Conservation (phyloP, 345 rosid species). For the Populus davidiana region DNA sequence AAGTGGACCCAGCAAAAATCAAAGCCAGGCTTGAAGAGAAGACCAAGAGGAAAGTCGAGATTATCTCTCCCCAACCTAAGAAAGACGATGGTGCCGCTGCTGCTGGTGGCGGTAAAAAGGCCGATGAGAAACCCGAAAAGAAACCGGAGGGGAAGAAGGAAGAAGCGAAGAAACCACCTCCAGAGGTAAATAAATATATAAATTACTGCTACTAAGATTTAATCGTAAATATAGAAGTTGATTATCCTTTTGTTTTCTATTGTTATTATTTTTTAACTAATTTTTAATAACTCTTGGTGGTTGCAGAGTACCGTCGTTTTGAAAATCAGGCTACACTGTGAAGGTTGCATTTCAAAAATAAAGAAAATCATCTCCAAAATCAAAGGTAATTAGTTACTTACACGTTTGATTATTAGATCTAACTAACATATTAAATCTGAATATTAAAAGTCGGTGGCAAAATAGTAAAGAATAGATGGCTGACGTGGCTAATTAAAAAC, state of each 20-base stretch:
- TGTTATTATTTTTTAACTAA: background rate
- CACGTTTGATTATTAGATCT: background rate
- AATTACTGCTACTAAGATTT: background rate
- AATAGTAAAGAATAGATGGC: background rate
- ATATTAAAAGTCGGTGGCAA: background rate
- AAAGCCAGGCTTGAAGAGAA: conserved; percentile 32
- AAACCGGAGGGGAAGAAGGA: conserved; percentile 25
- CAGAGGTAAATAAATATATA: conserved; percentile 15
- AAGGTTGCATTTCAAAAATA: conserved; percentile 42
- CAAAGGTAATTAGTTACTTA: conserved; percentile 27
- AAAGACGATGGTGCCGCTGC: conserved; percentile 25
- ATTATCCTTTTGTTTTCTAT: background rate
- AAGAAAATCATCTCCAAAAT: conserved; percentile 25
- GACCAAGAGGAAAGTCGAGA: conserved; percentile 29
- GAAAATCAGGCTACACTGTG: conserved; percentile 40
- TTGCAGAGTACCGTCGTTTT: conserved; percentile 43
- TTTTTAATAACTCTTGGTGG: background rate
- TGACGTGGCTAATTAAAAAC: conserved; percentile 11
- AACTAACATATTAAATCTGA: background rate
- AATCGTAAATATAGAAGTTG: background rate
- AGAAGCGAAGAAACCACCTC: conserved; percentile 29
- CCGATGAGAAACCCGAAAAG: conserved; percentile 35
- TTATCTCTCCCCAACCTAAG: conserved; percentile 32
- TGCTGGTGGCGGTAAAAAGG: conserved; percentile 15
- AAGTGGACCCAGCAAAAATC: conserved; percentile 36